Base-by-base conservation (phyloP, 305 asterid species). In the Fraxinus albicans region DNA sequence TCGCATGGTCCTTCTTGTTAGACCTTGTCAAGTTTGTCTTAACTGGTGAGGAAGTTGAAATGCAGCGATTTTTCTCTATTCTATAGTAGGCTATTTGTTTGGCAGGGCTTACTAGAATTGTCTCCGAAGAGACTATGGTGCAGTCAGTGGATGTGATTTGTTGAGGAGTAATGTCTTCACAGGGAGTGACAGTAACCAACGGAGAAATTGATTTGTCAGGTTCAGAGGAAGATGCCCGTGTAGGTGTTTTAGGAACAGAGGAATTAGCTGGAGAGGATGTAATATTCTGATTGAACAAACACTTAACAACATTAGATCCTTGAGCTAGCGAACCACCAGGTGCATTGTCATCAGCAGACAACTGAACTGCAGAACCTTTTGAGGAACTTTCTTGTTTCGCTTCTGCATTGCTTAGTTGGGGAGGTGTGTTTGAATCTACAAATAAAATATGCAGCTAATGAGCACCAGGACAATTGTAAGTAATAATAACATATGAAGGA, bases 191-290 rank as follows among this genome's bases (percentile, higher is more conserved):
- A 44, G 91, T 86, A 50, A 86, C 94, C 12, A 88, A 3, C 1
- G 96, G 97, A 29, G 98, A 88, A 81, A 40, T 67, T 8, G 91
- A 84, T 78, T 91, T 94, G 34, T 93, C 95, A 55, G 93, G 83
- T 88, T 90, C 93, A 69, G 97, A 89, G 9, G 94, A 89, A 81
- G 93, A 92, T 83, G 90, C 89, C 35, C 85, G 89, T 7, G 92
- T 94, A 13, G 99, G 99, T 0, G 98, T 96, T 87, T 92, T 91
- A 44, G 98, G 99, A 81, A 91, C 88, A 9, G 98, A 84, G 31
- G 93, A 88, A 85, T 89, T 88, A 74, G 85, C 73, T 77, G 94
- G 90, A 72, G 93, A 89, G 63, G 98, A 87, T 73, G 88, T 91
- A 89, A 87, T 50, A 55, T 86, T 84, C 85, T 93, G 94, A 84